Evolutionary conservation across 2,329 filamentous ascomycete species (phyloP), one percentile per base, ranked within the genome.

Genomic region (Nemania serpens): DNA sequence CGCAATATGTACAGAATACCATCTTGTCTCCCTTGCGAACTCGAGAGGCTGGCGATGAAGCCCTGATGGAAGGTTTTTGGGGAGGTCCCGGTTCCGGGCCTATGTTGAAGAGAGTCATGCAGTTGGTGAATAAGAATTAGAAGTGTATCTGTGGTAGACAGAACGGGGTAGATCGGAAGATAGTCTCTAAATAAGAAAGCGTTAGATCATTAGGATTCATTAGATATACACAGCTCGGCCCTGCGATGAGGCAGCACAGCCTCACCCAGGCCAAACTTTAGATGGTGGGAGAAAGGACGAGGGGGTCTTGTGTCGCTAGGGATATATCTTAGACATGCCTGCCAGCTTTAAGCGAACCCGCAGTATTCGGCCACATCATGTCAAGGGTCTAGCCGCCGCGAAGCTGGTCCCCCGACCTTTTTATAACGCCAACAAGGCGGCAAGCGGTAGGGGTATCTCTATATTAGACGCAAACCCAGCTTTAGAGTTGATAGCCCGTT

Each of bases 1-100:
- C 82, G 68, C 82, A 84, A 67, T 84, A 84, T 17, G 81, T 75
- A 66, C 82, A 84, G 69, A 75, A 84, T 50, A 84, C 75, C 75
- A 70, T 68, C 48, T 62, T 69, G 42, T 18, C 54, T 34, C 54
- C 63, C 50, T 58, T 62, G 39, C 46, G 18, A 57, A 53, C 10
- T 12, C 20, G 22, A 53, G 45, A 39, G 22, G 39, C 22, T 20
- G 18, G 37, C 25, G 10, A 11, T n/a, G 34, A 43, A 42, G 42
- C 22, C 29, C 43, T 10, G n/a, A 17, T 39, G 17, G 52, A 36
- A 41, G 41, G 34, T 11, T 41, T 17, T 33, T 25, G 18, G 13
- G 45, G 13, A 45, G 18, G n/a, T 25, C 15, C 15, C 49, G 50
- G 29, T 29, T 46, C n/a, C 10, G 33, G 36, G 36, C 46, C 20